phyloP scores from a whole-genome alignment of 2,329 filamentous ascomycete species.

The Aspergillus viridinutans region DNA sequence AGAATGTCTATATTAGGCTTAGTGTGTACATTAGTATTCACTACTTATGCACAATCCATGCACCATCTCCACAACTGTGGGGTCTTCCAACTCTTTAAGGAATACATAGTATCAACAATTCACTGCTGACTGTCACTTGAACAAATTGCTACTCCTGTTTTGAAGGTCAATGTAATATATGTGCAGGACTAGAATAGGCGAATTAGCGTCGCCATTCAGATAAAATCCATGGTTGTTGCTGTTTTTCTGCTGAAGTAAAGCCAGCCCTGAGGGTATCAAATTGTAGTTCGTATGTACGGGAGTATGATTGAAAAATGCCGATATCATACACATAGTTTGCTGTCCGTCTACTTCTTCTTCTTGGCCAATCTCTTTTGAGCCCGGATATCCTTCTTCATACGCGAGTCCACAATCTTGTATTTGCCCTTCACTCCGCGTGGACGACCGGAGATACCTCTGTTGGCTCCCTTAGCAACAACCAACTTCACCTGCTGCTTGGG shows the following conservation, averaged over 20 bases:
- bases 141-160: background rate
- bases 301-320: conserved; percentile 5
- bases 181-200: background rate
- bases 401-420: conserved; percentile 93
- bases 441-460: conserved; percentile 78
- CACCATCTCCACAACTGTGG: background rate
- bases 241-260: background rate
- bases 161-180: background rate
- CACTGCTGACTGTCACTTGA: background rate
- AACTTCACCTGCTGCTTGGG: conserved; percentile 77
- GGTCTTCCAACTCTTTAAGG: background rate
- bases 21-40: background rate
- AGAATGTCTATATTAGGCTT: background rate
- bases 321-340: conserved; percentile 11
- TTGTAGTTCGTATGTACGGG: conserved; percentile 7
- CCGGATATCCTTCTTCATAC: conserved; percentile 94
- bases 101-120: background rate
- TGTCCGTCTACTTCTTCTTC: conserved; percentile 50
- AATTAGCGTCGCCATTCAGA: background rate
- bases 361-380: conserved; percentile 78
- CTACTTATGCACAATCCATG: background rate
- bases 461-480: conserved; percentile 79
- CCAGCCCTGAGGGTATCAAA: conserved; percentile 15
- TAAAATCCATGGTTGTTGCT: background rate
- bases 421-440: conserved; percentile 90